Evolutionary conservation across 139 green algal genomes (phyloP).

Genomic region (Edaphochlamys debaryana): DNA sequence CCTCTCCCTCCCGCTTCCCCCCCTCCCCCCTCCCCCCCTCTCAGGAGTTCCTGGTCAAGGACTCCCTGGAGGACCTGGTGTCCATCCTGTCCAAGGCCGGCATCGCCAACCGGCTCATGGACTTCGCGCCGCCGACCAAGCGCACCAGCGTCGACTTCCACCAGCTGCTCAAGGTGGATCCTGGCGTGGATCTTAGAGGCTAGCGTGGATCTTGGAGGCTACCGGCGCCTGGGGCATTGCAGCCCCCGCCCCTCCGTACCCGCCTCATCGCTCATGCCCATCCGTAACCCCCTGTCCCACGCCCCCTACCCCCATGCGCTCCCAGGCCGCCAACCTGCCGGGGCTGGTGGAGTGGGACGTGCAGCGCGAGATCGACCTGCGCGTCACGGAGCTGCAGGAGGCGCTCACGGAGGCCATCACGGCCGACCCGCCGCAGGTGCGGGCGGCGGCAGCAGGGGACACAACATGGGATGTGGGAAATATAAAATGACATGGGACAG

Average conservation of each 20-base stretch:
- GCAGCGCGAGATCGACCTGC: slow-evolving; percentile 81
- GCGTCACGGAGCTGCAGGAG: slow-evolving; percentile 79
- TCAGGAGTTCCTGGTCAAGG: slow-evolving; percentile 76
- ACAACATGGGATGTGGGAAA: no score
- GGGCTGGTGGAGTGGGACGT: slow-evolving; percentile 89
- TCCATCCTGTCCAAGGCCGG: slow-evolving; percentile 85
- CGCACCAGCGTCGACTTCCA: slow-evolving; percentile 76
- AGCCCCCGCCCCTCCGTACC: no score
- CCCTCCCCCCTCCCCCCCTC: neutral
- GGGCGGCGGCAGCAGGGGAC: no score
- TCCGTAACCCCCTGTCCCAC: no score
- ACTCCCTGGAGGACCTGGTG: slow-evolving; percentile 86
- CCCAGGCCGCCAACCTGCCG: slow-evolving; percentile 65
- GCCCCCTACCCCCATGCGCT: no score
- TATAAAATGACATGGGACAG: no score
- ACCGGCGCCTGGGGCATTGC: no score
- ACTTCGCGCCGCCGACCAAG: slow-evolving; percentile 93
- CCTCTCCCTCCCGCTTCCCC: no score
- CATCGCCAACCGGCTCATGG: slow-evolving; percentile 85
- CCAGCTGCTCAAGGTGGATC: slow-evolving; percentile 78
- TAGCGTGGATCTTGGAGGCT: no score
- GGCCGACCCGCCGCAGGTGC: slow-evolving; percentile 61
- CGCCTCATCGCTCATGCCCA: no score
- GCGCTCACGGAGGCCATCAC: slow-evolving; percentile 75
- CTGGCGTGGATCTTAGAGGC: no score